phyloP scores from a whole-genome alignment of 2,329 filamentous ascomycete genomes.

The Hysterium pulicare region DNA sequence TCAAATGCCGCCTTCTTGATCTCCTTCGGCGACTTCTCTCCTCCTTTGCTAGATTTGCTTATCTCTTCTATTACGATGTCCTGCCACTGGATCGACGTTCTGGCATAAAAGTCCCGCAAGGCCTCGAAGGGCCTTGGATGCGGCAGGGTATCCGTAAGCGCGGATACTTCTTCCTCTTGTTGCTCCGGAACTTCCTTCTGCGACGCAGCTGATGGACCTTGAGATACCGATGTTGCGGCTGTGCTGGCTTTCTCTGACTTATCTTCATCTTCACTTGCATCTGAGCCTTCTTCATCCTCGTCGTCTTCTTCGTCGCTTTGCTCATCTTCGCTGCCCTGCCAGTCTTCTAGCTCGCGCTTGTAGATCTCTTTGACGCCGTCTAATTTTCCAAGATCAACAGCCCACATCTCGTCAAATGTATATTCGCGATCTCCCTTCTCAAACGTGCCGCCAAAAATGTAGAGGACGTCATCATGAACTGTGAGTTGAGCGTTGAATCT shows the following conservation, averaged over 20 bases:
- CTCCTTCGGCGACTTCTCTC: slow-evolving; percentile 76
- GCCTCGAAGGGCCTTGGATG: slow-evolving; percentile 81
- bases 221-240: slow-evolving; percentile 52
- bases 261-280: slow-evolving; percentile 59
- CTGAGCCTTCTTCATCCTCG: slow-evolving; percentile 45
- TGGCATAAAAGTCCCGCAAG: slow-evolving; percentile 84
- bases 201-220: slow-evolving; percentile 19
- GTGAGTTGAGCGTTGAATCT: slow-evolving; percentile 89
- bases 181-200: slow-evolving; percentile 13
- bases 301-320: slow-evolving; percentile 48
- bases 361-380: slow-evolving; percentile 93
- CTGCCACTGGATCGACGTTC: slow-evolving; percentile 89
- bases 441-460: slow-evolving; percentile 92
- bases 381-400: slow-evolving; percentile 89
- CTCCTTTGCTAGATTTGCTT: slow-evolving; percentile 55
- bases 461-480: slow-evolving; percentile 88
- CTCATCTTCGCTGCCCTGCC: slow-evolving; percentile 57
- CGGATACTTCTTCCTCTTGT: slow-evolving; percentile 51
- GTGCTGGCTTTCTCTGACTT: slow-evolving; percentile 50
- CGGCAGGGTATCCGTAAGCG: slow-evolving; percentile 67
- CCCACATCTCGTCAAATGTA: slow-evolving; percentile 92
- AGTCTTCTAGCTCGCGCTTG: slow-evolving; percentile 79
- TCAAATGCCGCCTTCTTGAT: slow-evolving; percentile 88
- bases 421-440: slow-evolving; percentile 94
- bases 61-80: slow-evolving; percentile 75